A percentile compares a stretch with the other conserved stretches of the same genome.
Conservation (phyloP, 225 moss, liverwort and hornwort species). For the Sphagnum contortum region DNA sequence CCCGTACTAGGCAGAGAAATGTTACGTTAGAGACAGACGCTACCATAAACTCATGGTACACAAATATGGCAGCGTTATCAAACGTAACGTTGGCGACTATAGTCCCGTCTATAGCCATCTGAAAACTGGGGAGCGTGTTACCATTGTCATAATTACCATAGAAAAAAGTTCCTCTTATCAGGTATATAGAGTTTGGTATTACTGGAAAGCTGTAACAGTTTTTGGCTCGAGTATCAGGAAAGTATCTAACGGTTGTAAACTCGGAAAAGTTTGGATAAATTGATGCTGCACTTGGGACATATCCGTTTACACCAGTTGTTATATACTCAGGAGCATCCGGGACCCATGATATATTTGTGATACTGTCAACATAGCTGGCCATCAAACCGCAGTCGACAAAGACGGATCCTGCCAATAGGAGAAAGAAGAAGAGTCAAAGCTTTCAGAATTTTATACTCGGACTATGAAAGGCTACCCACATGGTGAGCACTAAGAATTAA, state of each 20-base stretch:
- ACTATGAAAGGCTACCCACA: too few relatives aligned
- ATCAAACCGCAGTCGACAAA: too few relatives aligned
- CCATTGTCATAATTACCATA: neutral
- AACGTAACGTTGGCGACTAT: slow-evolving; percentile 1
- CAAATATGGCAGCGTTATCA: neutral
- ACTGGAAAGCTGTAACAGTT: slow-evolving; percentile 15
- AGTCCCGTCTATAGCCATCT: slow-evolving; percentile 8
- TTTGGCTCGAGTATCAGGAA: slow-evolving; percentile 5
- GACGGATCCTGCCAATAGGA: too few relatives aligned
- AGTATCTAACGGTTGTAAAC: slow-evolving; percentile 5
- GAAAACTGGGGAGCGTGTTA: slow-evolving; percentile 1
- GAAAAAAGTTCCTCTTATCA: slow-evolving; percentile 7
- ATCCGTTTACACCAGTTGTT: slow-evolving; percentile 2
- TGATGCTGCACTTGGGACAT: neutral
- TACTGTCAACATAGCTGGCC: too few relatives aligned
- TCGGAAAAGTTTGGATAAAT: neutral
- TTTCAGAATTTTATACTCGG: too few relatives aligned
- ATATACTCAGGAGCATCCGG: slow-evolving; percentile 7
- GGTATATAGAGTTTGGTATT: slow-evolving; percentile 1
- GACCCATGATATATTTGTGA: slow-evolving; percentile 5
- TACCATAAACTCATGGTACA: neutral
- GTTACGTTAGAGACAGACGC: neutral
- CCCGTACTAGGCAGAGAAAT: slow-evolving; percentile 10
- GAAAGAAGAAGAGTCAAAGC: too few relatives aligned
- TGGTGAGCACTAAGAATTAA: too few relatives aligned